phyloP scores from a whole-genome alignment of 2,329 filamentous ascomycete species.

The Phyllosticta ampelicida region DNA sequence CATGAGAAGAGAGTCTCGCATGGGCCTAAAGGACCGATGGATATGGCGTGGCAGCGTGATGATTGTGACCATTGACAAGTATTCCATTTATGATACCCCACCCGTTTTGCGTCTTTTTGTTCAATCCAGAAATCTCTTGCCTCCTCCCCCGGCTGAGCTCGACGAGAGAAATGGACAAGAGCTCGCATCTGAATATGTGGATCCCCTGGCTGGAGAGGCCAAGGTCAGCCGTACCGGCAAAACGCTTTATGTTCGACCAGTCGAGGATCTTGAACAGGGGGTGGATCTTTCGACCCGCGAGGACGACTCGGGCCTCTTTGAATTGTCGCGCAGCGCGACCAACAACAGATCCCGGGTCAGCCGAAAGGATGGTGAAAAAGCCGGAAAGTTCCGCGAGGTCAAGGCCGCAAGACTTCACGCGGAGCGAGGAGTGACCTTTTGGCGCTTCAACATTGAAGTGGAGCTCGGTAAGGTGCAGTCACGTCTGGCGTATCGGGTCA shows the following conservation, averaged over 20 bases:
- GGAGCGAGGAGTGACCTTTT: conserved; percentile 85
- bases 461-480: conserved; percentile 70
- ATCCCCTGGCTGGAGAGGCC: conserved; percentile 77
- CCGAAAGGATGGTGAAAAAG: conserved; percentile 63
- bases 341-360: conserved; percentile 34
- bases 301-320: conserved; percentile 73
- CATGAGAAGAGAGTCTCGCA: conserved; percentile 49
- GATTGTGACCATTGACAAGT: conserved; percentile 82
- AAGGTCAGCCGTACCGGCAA: conserved; percentile 78
- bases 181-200: conserved; percentile 71
- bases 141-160: conserved; percentile 63
- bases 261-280: conserved; percentile 72
- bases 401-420: conserved; percentile 70
- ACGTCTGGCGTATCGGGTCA: conserved; percentile 91
- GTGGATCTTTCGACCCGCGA: conserved; percentile 71
- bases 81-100: conserved; percentile 68
- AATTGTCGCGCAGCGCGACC: conserved; percentile 48
- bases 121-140: conserved; percentile 72
- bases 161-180: conserved; percentile 46
- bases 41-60: conserved; percentile 90
- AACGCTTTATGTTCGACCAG: conserved; percentile 76
- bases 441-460: conserved; percentile 92
- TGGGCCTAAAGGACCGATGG: conserved; percentile 49
- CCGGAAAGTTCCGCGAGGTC: conserved; percentile 73
- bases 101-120: conserved; percentile 77